Evolutionary conservation across 148 eudicot genomes (phyloP), one percentile per base, ranked within the genome.

Genomic region (Cornus suecica): DNA sequence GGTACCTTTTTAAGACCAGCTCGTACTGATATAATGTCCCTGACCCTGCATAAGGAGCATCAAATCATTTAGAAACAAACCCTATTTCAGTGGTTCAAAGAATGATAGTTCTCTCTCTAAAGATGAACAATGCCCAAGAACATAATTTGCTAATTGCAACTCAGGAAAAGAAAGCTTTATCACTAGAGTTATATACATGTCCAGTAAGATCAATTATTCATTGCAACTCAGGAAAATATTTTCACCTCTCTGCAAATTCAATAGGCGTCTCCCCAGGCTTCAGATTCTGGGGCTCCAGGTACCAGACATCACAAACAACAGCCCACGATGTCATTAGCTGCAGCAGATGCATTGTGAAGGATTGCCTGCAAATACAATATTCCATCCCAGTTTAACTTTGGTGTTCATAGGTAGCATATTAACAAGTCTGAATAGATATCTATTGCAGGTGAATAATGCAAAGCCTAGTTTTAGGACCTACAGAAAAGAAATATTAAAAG

Each of bases 281-380:
- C 68, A 93, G 73, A 65, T 84, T 91, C 78, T 96, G 99, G 68
- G 98, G 99, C 78, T 96, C 99, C 84, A 96, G 63, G 83, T 91
- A 96, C 99, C 99, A 96, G 28, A 96, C 99, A 78, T 96, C 98
- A 87, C 99, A 96, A 76, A 96, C 98, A 74, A 96, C 97, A 81
- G 98, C 99, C 99, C 99, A 96, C 6, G 99, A 96, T 22, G 98
- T 87, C 99, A 96, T 96, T 66, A 96, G 90, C 89, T 93, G 99
- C 83, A 96, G 87, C 74, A 93, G 83, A 82, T 96, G 99, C 77
- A 31, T 96, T 65, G 99, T 96, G 79, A 96, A 96, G 56, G 99
- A 96, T 78, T 91, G 99, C 78, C 98, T 96, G 93, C 78, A 81
- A 23, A 66, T 52, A 41, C 52, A 29, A 41, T 23, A 78, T 23